Percentiles rank a stretch among this genome's conserved stretches.
Evolutionary conservation across 169 alveolate species (phyloP).

Genomic region (Besnoitia besnoiti): DNA sequence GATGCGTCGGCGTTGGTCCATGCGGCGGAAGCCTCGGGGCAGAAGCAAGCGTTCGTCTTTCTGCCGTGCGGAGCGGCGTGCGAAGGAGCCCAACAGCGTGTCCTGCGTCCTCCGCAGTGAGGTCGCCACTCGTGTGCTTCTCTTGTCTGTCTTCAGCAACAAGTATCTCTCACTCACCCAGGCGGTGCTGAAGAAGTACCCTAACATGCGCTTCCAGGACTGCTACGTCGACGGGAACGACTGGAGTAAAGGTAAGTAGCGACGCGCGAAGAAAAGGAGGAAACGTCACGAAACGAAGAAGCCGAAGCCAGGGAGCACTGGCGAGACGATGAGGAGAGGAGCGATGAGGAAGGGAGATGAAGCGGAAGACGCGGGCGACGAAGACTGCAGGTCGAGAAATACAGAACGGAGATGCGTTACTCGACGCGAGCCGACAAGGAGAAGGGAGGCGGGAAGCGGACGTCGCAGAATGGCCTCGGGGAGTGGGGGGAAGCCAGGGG

Average conservation of each 20-base stretch:
- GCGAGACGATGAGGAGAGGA: background rate
- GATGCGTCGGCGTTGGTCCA: too few relatives aligned
- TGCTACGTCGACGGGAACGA: slow-evolving; percentile 85
- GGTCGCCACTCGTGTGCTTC: background rate
- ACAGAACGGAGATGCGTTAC: background rate
- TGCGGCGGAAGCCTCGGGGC: too few relatives aligned
- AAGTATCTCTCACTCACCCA: slow-evolving; percentile 58
- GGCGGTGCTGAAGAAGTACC: slow-evolving; percentile 79
- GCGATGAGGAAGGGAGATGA: background rate
- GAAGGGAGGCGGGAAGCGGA: too few relatives aligned
- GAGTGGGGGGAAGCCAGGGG: too few relatives aligned
- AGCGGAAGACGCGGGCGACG: background rate
- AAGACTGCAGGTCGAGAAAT: background rate
- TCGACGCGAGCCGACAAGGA: background rate
- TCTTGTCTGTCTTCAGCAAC: slow-evolving; percentile 24
- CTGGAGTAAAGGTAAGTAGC: slow-evolving; percentile 61
- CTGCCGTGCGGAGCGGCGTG: too few relatives aligned
- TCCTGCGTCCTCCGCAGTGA: background rate
- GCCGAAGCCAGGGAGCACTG: background rate
- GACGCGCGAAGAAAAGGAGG: background rate
- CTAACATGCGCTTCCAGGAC: slow-evolving; percentile 84
- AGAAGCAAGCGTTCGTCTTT: too few relatives aligned
- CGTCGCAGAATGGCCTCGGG: too few relatives aligned
- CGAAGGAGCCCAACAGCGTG: too few relatives aligned
- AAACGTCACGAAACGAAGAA: background rate